Evolutionary conservation across 2,329 filamentous ascomycete genomes (phyloP).

Genomic region (Mollisiaceae sp.): DNA sequence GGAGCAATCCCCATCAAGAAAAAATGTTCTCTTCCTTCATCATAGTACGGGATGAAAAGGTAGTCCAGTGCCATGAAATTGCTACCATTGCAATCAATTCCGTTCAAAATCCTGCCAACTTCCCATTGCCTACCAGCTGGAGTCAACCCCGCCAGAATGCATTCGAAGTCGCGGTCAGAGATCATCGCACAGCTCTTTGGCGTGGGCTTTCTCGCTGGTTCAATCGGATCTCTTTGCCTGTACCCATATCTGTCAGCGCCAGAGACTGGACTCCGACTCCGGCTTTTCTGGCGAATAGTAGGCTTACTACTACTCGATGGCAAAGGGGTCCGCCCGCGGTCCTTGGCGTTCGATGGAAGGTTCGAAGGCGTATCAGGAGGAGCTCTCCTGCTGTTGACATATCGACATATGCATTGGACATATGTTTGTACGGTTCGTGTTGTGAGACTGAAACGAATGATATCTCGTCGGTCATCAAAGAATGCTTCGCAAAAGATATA

Average conservation of each 20-base stretch:
- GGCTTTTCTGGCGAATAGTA: background rate
- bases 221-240: background rate
- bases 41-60: slow-evolving; percentile 7
- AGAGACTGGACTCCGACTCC: background rate
- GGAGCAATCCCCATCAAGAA: background rate
- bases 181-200: slow-evolving; percentile 1
- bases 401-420: background rate
- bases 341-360: background rate
- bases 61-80: slow-evolving; percentile 7
- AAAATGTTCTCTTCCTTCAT: background rate
- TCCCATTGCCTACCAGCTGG: background rate
- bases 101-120: background rate
- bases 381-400: background rate
- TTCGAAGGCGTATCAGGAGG: background rate
- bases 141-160: background rate
- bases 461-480: background rate
- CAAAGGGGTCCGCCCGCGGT: background rate
- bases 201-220: background rate
- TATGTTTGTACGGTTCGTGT: background rate
- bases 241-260: background rate
- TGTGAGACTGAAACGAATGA: background rate
- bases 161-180: background rate
- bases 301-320: background rate
- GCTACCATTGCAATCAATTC: background rate
- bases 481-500: background rate